Evolutionary conservation across 495 filamentous ascomycete genomes (phyloP).

Genomic region (Podospora tetraspora): DNA sequence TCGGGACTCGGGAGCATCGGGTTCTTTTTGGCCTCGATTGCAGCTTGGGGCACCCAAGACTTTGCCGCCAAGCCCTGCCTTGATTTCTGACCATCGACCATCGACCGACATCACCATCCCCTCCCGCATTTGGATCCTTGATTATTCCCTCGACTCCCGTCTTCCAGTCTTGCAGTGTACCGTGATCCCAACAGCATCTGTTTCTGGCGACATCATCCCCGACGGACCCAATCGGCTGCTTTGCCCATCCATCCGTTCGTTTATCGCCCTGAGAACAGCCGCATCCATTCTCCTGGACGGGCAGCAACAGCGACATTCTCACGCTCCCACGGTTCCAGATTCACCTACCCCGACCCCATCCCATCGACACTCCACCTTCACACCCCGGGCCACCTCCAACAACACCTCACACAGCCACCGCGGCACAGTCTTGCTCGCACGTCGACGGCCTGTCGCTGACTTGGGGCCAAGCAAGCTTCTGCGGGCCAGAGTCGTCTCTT

Average conservation of each 20-base stretch:
- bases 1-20: background rate
- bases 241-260: constrained; percentile 1
- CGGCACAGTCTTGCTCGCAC: background rate
- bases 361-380: too few species aligned
- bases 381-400: too few species aligned
- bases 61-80: constrained; percentile 14
- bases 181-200: background rate
- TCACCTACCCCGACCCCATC: too few species aligned
- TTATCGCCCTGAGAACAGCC: constrained; percentile 1
- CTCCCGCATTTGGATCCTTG: constrained; percentile 1
- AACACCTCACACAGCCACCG: background rate
- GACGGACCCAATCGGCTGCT: background rate
- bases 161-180: background rate
- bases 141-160: constrained; percentile 4
- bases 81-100: constrained; percentile 6
- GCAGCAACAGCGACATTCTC: background rate
- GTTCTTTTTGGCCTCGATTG: background rate
- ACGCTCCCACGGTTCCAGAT: too few species aligned
- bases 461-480: constrained; percentile 2
- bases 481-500: background rate
- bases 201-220: background rate
- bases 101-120: constrained; percentile 6
- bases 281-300: background rate
- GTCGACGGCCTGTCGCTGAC: constrained; percentile 9
- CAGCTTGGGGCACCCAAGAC: background rate